Percentiles rank a stretch among this genome's conserved stretches.
These are phyloP conservation scores for Metschnikowia kunwiensis DNA, from an alignment of 805 yeast genomes.

Conservation along the genomic window DNA sequence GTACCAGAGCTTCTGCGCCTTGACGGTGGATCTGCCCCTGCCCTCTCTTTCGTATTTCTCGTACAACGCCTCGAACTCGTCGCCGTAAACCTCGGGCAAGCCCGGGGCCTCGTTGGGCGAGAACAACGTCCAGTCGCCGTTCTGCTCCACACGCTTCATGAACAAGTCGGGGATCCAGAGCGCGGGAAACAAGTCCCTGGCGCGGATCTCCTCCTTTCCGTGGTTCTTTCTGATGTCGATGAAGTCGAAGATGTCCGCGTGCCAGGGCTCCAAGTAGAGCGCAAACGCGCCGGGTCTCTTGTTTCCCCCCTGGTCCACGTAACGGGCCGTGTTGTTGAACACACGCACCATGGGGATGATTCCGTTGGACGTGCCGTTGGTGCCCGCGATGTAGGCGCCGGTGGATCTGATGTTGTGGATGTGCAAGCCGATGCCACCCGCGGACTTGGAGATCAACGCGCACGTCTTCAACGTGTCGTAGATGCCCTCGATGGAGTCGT, in stretches of 20 bases:
- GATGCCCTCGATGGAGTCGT: conserved; percentile 61
- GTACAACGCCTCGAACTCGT: conserved; percentile 51
- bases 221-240: conserved; percentile 60
- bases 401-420: conserved; percentile 58
- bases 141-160: conserved; percentile 57
- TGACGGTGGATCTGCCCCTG: conserved; percentile 47
- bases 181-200: conserved; percentile 61
- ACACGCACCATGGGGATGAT: conserved; percentile 62
- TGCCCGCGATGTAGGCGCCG: conserved; percentile 60
- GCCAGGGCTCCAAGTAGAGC: conserved; percentile 62
- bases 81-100: conserved; percentile 52
- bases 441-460: conserved; percentile 60
- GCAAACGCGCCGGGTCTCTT: conserved; percentile 67
- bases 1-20: conserved; percentile 62
- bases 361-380: conserved; percentile 63
- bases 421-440: conserved; percentile 64
- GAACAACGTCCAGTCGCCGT: conserved; percentile 56
- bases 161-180: conserved; percentile 62
- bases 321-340: conserved; percentile 60
- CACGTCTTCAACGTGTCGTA: conserved; percentile 59
- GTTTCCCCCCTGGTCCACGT: conserved; percentile 65
- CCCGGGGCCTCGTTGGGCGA: conserved; percentile 61
- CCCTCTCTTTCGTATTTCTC: conserved; percentile 50
- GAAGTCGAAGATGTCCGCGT: conserved; percentile 56
- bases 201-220: conserved; percentile 62